Conservation (phyloP, 345 rosid genomes). For the Xanthoceras sorbifolium region DNA sequence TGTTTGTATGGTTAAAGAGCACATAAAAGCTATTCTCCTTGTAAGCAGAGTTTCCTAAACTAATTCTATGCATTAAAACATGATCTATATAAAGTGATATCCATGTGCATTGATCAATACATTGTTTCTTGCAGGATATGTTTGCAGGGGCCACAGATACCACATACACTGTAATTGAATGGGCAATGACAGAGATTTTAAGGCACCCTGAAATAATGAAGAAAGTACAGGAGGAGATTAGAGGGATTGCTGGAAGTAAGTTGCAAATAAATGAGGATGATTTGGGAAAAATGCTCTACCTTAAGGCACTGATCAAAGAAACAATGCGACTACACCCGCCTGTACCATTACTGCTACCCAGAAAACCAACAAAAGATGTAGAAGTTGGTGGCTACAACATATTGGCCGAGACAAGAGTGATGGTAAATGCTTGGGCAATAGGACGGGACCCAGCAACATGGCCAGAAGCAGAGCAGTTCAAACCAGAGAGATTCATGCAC, state of each 20-base stretch:
- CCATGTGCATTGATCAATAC: background rate
- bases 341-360: slow-evolving; percentile 28
- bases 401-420: slow-evolving; percentile 25
- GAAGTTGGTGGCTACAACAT: slow-evolving; percentile 15
- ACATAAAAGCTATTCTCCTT: slow-evolving; percentile 32
- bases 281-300: slow-evolving; percentile 13
- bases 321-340: slow-evolving; percentile 28
- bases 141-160: slow-evolving; percentile 35
- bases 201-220: slow-evolving; percentile 11
- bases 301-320: slow-evolving; percentile 26
- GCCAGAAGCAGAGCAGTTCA: slow-evolving; percentile 17
- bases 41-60: slow-evolving; percentile 3
- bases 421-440: slow-evolving; percentile 25
- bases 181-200: slow-evolving; percentile 32
- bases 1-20: slow-evolving; percentile 10
- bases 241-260: slow-evolving; percentile 17
- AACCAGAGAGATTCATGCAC: slow-evolving; percentile 25
- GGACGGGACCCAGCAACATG: slow-evolving; percentile 23
- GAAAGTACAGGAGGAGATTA: slow-evolving; percentile 30
- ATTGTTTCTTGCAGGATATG: slow-evolving; percentile 32
- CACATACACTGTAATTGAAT: slow-evolving; percentile 23
- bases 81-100: too few species aligned
- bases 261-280: slow-evolving; percentile 4
- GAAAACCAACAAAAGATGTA: slow-evolving; percentile 18
- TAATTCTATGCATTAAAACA: background rate